Evolutionary conservation across 2,329 filamentous ascomycete species (phyloP).

Genomic region (Claviceps paspali): DNA sequence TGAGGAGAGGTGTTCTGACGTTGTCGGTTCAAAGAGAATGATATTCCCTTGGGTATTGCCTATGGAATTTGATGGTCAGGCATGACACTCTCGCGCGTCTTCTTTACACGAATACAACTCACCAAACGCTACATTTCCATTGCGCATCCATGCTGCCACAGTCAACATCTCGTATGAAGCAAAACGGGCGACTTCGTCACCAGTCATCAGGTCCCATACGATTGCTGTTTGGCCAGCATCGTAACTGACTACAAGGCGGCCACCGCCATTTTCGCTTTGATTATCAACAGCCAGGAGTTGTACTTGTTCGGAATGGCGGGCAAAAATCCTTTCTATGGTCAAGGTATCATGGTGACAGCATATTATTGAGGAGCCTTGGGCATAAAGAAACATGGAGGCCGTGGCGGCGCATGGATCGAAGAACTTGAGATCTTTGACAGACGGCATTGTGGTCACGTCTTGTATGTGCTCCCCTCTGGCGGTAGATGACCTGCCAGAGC

Average conservation of each 20-base stretch:
- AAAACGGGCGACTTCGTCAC: slow-evolving; percentile 82
- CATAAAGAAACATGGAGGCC: slow-evolving; percentile 78
- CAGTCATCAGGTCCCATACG: slow-evolving; percentile 90
- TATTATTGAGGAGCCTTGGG: slow-evolving; percentile 66
- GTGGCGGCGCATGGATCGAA: slow-evolving; percentile 87
- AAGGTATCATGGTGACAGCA: slow-evolving; percentile 88
- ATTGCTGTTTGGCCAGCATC: slow-evolving; percentile 84
- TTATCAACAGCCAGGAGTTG: slow-evolving; percentile 80
- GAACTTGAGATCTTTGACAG: slow-evolving; percentile 33
- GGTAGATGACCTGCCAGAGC: slow-evolving; percentile 39
- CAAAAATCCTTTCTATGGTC: slow-evolving; percentile 74
- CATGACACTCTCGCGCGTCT: neutral
- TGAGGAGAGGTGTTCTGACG: slow-evolving; percentile 81
- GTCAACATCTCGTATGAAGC: slow-evolving; percentile 76
- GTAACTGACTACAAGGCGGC: slow-evolving; percentile 81
- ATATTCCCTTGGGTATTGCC: slow-evolving; percentile 87
- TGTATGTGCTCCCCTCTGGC: slow-evolving; percentile 25
- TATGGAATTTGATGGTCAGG: slow-evolving; percentile 22
- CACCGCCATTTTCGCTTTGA: slow-evolving; percentile 71
- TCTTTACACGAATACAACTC: slow-evolving; percentile 19
- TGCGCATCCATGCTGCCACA: slow-evolving; percentile 86
- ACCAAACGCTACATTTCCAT: slow-evolving; percentile 96
- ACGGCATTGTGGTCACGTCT: slow-evolving; percentile 36
- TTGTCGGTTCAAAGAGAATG: slow-evolving; percentile 84
- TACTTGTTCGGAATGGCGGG: slow-evolving; percentile 69